Conservation (phyloP, 164 flowering plant species). For the Macadamia tetraphylla region DNA sequence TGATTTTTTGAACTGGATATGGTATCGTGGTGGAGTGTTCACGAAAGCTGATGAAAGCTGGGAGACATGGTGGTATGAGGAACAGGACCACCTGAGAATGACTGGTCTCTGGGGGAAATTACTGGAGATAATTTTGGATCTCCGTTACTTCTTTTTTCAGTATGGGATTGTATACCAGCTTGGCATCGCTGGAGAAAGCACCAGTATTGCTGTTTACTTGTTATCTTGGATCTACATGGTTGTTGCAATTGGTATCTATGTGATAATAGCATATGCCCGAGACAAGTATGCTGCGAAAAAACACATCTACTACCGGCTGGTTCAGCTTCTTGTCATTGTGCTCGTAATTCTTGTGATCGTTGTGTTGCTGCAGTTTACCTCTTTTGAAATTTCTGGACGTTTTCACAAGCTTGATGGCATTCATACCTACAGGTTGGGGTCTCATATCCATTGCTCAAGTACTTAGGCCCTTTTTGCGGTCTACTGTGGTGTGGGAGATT, state of each 20-base stretch:
- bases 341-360: constrained; percentile 47
- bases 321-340: constrained; percentile 52
- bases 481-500: constrained; percentile 75
- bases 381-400: constrained; percentile 44
- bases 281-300: constrained; percentile 71
- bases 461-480: constrained; percentile 66
- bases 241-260: constrained; percentile 47
- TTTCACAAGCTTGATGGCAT: constrained; percentile 62
- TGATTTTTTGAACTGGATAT: constrained; percentile 83
- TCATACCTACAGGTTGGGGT: constrained; percentile 97
- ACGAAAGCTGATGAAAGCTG: constrained; percentile 81
- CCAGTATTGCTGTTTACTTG: constrained; percentile 72
- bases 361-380: constrained; percentile 51
- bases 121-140: constrained; percentile 74
- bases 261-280: constrained; percentile 52
- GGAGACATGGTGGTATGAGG: constrained; percentile 99
- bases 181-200: constrained; percentile 40
- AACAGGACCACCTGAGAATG: constrained; percentile 72
- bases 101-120: constrained; percentile 94
- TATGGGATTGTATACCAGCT: constrained; percentile 83
- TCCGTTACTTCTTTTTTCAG: constrained; percentile 96
- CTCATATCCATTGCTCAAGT: constrained; percentile 73
- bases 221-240: constrained; percentile 74
- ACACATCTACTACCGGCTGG: constrained; percentile 71
- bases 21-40: constrained; percentile 61